Evolutionary conservation across 2,329 filamentous ascomycete species (phyloP), one percentile per base, ranked within the genome.

Genomic region (Pseudocercospora ulei): DNA sequence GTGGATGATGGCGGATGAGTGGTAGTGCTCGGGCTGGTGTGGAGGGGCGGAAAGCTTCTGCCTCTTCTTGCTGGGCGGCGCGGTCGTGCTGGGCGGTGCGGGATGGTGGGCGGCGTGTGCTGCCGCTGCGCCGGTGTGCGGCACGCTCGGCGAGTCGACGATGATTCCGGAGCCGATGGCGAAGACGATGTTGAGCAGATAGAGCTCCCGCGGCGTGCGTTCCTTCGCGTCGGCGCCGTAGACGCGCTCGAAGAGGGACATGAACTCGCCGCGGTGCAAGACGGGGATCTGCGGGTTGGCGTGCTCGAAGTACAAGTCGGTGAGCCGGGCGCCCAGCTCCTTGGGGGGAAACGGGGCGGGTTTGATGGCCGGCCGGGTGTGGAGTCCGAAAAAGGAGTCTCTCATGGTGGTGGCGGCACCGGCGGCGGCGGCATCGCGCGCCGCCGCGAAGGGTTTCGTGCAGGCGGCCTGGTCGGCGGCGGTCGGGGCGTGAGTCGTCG

Each of bases 221-320:
- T 74, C 71, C 42, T 75, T 73, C 30, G 75, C 71, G 12, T 80
- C 75, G 0, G 75, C 72, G 3, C 74, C 70, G 60, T 94, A 95
- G 0, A 85, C 82, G 29, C 76, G 74, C 38, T 93, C 80, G 57
- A 95, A 82, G 64, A 93, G 76, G 29, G 80, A 73, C 78, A 86
- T 85, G 56, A 95, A 96, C 52, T 95, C 85, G 19, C 74, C 79
- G 23, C 83, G 78, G 58, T 96, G 88, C 34, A 96, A 68, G 27
- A 95, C 85, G 0, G 88, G 88, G 49, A 95, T 92, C 61, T 96
- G 88, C 3, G 88, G 87, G 58, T 96, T 96, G 1, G 88, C 85
- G 59, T 95, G 83, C 63, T 95, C 85, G 60, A 96, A 96, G 61
- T 95, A 96, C 23, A 95, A 72, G 38, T 78, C 75, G 23, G 84